phyloP scores from a whole-genome alignment of 2,329 filamentous ascomycete genomes.

The Clarireedia sp. region DNA sequence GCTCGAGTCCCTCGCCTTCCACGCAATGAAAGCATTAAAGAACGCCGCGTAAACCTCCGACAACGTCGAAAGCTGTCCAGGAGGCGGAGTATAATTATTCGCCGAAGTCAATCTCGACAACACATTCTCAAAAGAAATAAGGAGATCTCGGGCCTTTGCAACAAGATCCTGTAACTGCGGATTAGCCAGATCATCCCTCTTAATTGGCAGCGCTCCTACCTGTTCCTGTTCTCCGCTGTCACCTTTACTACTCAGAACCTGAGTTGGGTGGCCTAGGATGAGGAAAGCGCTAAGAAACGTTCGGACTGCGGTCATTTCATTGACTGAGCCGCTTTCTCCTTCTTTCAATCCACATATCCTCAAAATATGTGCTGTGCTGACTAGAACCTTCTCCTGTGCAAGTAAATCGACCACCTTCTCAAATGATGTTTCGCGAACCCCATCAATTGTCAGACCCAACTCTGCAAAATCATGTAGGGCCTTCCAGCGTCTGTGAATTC shows the following conservation, averaged over 20 bases:
- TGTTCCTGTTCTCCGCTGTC: constrained; percentile 50
- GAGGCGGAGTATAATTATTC: constrained; percentile 61
- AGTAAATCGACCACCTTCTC: constrained; percentile 66
- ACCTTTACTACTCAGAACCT: constrained; percentile 69
- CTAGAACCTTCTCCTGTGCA: constrained; percentile 56
- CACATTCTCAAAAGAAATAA: constrained; percentile 71
- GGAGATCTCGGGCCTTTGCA: constrained; percentile 66
- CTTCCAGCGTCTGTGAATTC: constrained; percentile 47
- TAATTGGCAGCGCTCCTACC: constrained; percentile 40
- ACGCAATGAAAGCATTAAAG: constrained; percentile 71
- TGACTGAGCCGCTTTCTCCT: constrained; percentile 52
- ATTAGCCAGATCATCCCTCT: constrained; percentile 48
- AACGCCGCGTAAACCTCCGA: constrained; percentile 66
- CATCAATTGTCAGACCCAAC: constrained; percentile 61
- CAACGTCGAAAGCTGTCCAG: constrained; percentile 52
- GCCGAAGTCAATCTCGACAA: constrained; percentile 55
- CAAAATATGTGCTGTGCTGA: constrained; percentile 58
- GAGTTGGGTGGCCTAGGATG: constrained; percentile 69
- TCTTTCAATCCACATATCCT: constrained; percentile 63
- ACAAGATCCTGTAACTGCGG: constrained; percentile 64
- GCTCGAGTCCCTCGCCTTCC: constrained; percentile 74
- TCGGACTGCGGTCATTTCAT: constrained; percentile 62
- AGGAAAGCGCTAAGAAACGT: constrained; percentile 75
- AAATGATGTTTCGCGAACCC: constrained; percentile 62
- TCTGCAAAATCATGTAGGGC: constrained; percentile 58